Conservation (phyloP, 495 filamentous ascomycete species). For the Penicillium turbatum region DNA sequence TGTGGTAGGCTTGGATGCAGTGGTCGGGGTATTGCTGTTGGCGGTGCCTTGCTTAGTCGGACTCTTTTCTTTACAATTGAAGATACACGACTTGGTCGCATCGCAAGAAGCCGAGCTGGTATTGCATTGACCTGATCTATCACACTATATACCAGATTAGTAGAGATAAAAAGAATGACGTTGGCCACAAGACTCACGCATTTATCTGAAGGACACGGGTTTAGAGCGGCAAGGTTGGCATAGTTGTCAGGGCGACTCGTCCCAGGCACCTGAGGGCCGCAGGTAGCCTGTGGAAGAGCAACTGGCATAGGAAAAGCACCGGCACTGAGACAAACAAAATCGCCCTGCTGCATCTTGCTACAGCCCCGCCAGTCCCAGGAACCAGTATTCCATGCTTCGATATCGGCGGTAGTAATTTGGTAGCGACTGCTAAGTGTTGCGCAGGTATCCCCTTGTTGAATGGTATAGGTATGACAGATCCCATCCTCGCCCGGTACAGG, state of each 20-base stretch:
- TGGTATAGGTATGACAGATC: constrained; percentile 6
- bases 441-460: constrained; percentile 9
- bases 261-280: constrained; percentile 20
- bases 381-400: constrained; percentile 13
- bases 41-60: background rate
- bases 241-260: constrained; percentile 11
- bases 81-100: background rate
- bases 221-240: constrained; percentile 13
- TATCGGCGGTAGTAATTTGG: constrained; percentile 1
- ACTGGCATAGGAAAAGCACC: constrained; percentile 19
- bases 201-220: constrained; percentile 10
- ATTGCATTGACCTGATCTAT: constrained; percentile 3
- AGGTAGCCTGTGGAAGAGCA: constrained; percentile 16
- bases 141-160: background rate
- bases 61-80: background rate
- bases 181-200: constrained; percentile 10
- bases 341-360: background rate
- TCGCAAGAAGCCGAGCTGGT: background rate
- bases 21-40: background rate
- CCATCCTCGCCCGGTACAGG: background rate
- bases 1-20: background rate
- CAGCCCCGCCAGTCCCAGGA: constrained; percentile 16
- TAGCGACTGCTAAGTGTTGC: constrained; percentile 3
- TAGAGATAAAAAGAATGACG: background rate
- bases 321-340: constrained; percentile 15